phyloP scores from a whole-genome alignment of 495 filamentous ascomycete genomes.

The Penicillium dipodomyicola region DNA sequence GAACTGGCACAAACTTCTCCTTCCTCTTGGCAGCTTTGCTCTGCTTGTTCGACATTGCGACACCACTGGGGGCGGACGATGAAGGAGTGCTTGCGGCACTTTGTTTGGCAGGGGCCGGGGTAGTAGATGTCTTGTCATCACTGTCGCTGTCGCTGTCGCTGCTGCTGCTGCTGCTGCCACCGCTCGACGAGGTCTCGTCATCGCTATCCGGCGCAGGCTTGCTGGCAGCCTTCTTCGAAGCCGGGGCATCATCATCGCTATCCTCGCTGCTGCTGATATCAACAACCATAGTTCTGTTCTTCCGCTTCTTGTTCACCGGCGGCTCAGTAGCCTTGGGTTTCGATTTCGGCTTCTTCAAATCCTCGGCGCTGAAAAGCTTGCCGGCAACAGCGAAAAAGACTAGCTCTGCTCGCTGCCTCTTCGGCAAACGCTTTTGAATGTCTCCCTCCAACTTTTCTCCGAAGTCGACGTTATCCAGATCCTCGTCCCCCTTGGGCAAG shows the following conservation, averaged over 20 bases:
- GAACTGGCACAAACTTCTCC: conserved; percentile 8
- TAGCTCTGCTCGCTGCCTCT: conserved; percentile 47
- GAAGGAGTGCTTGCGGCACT: neutral
- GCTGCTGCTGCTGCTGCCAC: conserved; percentile 11
- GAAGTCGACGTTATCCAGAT: conserved; percentile 31
- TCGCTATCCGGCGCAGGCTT: conserved; percentile 15
- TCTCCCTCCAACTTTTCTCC: conserved; percentile 43
- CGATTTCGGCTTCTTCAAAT: conserved; percentile 28
- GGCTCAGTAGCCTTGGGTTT: conserved; percentile 33
- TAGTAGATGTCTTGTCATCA: conserved; percentile 15
- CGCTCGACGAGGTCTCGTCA: conserved; percentile 22
- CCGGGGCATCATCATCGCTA: conserved; percentile 15
- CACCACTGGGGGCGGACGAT: neutral
- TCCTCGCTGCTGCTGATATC: conserved; percentile 48
- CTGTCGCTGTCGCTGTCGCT: conserved; percentile 13
- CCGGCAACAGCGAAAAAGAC: conserved; percentile 44
- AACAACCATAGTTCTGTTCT: conserved; percentile 50
- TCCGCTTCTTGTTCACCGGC: conserved; percentile 54
- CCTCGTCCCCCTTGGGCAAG: conserved; percentile 31
- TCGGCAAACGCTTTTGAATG: conserved; percentile 37
- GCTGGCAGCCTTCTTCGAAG: conserved; percentile 16
- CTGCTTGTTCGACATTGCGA: conserved; percentile 1
- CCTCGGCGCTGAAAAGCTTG: conserved; percentile 32
- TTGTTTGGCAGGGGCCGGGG: conserved; percentile 4
- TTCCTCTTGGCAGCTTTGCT: conserved; percentile 10